These are phyloP conservation scores for Scheffersomyces titani DNA, from an alignment of 1,139 yeast genomes.

Conservation along the genomic window DNA sequence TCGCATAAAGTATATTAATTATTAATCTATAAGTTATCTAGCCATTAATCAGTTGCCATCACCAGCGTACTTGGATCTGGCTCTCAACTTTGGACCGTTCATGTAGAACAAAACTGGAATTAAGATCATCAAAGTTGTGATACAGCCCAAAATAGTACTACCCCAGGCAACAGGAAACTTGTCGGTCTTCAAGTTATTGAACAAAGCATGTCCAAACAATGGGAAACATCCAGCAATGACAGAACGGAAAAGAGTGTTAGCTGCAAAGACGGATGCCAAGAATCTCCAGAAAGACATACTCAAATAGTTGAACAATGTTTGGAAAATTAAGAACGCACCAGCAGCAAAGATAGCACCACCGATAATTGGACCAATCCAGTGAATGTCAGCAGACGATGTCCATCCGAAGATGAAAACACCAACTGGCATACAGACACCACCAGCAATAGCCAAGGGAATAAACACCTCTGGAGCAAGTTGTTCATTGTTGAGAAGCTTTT, in stretches of 20 bases:
- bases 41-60: neutral
- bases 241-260: slow-evolving; percentile 54
- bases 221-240: slow-evolving; percentile 64
- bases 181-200: slow-evolving; percentile 38
- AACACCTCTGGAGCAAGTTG: slow-evolving; percentile 40
- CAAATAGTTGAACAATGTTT: slow-evolving; percentile 37
- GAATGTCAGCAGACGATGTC: slow-evolving; percentile 40
- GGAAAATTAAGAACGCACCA: slow-evolving; percentile 44
- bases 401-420: slow-evolving; percentile 54
- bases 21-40: neutral
- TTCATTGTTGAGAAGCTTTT: slow-evolving; percentile 21
- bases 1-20: too few relatives aligned
- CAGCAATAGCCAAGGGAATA: slow-evolving; percentile 45
- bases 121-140: slow-evolving; percentile 40
- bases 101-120: slow-evolving; percentile 50
- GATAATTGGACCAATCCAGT: slow-evolving; percentile 47
- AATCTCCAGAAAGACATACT: slow-evolving; percentile 38
- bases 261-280: slow-evolving; percentile 61
- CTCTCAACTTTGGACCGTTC: slow-evolving; percentile 52
- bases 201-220: slow-evolving; percentile 56
- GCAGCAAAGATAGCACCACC: slow-evolving; percentile 41
- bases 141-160: slow-evolving; percentile 46
- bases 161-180: slow-evolving; percentile 62
- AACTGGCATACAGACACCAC: slow-evolving; percentile 41
- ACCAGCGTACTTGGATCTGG: slow-evolving; percentile 43